Evolutionary conservation across 257 asterid genomes (phyloP), one percentile per base, ranked within the genome.

Genomic region (Nyctanthes arbortristis): DNA sequence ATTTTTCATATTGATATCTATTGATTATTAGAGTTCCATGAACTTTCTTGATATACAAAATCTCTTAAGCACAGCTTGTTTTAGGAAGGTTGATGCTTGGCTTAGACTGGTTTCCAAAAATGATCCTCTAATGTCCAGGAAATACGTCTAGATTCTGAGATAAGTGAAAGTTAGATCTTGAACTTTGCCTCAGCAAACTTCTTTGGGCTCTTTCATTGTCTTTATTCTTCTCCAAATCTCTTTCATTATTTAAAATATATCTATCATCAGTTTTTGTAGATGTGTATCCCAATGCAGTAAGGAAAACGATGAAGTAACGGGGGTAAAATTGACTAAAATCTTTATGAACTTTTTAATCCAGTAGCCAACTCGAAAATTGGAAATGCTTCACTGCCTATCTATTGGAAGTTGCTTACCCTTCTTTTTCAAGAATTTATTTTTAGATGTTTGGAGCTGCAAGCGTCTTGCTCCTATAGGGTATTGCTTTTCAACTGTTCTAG

Each of bases 91-190:
- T 29, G 45, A 18, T 49, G 31, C 33, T 36, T 34, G 35, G 29
- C 67, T 49, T 66, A 55, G 35, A 49, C 22, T 27, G 54, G 7
- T 55, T 61, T 32, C 39, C 2, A 28, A 45, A 22, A 14, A 25
- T 62, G 59, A 36, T 36, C 7, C n/a, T 65, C 36, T 61, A 3
- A 14, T 2, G 63, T 34, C 71, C 49, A 1, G 76, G 61, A 47
- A 14, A 29, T 9, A n/a, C 28, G 36, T 28, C 45, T 4, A 22
- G 37, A 57, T 64, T 33, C 28, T 69, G 43, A 10, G 24, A 10
- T 52, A 16, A 36, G 35, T 36, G 18, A 49, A 37, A 22, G 43
- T 18, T 22, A 11, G 61, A 22, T 28, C 63, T 30, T 61, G 59
- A 45, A 12, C 31, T 30, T 1, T 60, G 52, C 52, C 36, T 30